Evolutionary conservation across 177 flowering plant genomes (phyloP), one percentile per base, ranked within the genome.

Genomic region (Telopea speciosissima): DNA sequence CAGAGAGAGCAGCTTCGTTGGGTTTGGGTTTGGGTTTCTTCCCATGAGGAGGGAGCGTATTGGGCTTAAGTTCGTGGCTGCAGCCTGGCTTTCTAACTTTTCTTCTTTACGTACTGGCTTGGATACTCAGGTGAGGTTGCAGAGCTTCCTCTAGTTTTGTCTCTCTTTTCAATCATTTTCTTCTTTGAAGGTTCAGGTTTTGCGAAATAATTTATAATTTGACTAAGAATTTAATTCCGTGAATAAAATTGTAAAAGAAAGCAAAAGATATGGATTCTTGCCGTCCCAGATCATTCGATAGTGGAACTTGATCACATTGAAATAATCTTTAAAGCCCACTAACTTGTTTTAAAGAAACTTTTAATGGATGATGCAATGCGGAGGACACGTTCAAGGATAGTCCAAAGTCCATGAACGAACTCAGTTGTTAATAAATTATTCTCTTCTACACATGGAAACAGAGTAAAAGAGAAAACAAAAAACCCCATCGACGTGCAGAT

Each of bases 121-220:
- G 44, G 83, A 83, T 25, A 80, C 86, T 75, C 84, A 84, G 91
- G 96, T 89, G 25, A 49, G 61, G 11, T 61, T 69, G 8, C 22
- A 58, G 23, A 7, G 14, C 23, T 14, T 62, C 58, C 16, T 33
- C 8, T 31, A 44, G 13, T 13, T 59, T 3, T 9, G 3, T 56
- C 60, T 65, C 8, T 61, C 16, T 60, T 24, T 24, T 40, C 59
- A 1, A 22, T 56, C 14, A 28, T 56, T 31, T 36, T n/a, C 9
- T 60, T 28, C 3, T 28, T 31, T 28, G 22, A 12, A 49, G 54
- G 13, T 49, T 49, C 54, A 19, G 13, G 17, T 49, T 49, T 49
- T 49, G 17, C 19, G 19, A 16, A 49, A 49, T 49, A 49, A 49
- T 49, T 49, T 1, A 49, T 12, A 13, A 49, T 36, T 36, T 36